Evolutionary conservation across 2,329 filamentous ascomycete genomes (phyloP), one percentile per base, ranked within the genome.

Genomic region (Paramyrothecium sp.): DNA sequence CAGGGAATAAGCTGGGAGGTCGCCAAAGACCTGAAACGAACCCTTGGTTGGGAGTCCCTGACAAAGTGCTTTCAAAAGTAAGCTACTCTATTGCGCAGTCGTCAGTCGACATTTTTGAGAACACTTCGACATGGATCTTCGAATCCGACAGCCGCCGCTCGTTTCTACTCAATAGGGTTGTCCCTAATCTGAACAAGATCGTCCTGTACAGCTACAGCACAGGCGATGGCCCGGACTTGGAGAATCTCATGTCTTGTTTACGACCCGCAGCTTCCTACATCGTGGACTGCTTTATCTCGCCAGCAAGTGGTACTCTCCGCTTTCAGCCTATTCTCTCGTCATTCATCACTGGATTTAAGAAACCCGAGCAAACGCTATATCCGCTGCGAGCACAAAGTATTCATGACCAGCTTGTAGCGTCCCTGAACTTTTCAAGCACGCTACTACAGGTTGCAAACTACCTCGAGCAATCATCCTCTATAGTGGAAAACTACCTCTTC

Each of bases 81-180:
- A 79, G 92, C 44, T 78, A 89, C 50, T 87, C 88, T 3, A 89
- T 94, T 65, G 88, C 89, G 7, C 87, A 90, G 63, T 88, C 88
- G 2, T 81, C 91, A 61, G 83, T 96, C 22, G 92, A 96, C 67
- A 84, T 96, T 7, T 89, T 96, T 63, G 92, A 96, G 74, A 95
- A 89, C 71, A 90, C 89, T 41, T 85, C 87, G 30, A 92, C 88
- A 5, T 99, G 94, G 95, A 89, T 88, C 63, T 97, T 96, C 69
- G 80, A 84, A 7, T 81, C 83, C 2, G 81, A 86, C 12, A 78
- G 87, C 23, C 88, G 93, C 62, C 86, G 89, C 48, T 84, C 87
- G 53, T 79, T 87, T 56, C 82, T 97, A 52, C 84, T 91, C 58
- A 81, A 82, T 19, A 81, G 81, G 47, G 85, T 97, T 23, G 82